Conservation (phyloP, 202 grass and related monocot genomes). For the Setaria viridis region DNA sequence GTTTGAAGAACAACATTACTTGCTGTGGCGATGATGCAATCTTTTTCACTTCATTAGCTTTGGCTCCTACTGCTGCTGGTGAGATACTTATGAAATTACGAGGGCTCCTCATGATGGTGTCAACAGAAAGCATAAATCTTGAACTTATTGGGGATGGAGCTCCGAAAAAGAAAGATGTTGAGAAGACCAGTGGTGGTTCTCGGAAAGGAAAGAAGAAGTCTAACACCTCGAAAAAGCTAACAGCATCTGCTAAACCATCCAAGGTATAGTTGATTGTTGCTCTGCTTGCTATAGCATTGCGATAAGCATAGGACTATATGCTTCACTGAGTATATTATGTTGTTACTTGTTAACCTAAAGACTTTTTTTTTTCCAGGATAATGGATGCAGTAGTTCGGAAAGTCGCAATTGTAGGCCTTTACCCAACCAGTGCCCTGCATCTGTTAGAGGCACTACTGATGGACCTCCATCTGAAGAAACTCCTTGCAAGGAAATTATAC, state of each 20-base stretch:
- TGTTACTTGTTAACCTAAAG: conserved; percentile 25
- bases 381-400: conserved; percentile 53
- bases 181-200: conserved; percentile 53
- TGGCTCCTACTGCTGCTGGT: conserved; percentile 69
- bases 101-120: conserved; percentile 77
- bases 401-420: conserved; percentile 43
- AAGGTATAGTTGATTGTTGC: conserved; percentile 55
- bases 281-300: conserved; percentile 31
- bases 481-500: conserved; percentile 51
- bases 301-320: conserved; percentile 23
- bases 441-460: conserved; percentile 31
- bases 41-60: conserved; percentile 85
- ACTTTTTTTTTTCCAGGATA: conserved; percentile 57
- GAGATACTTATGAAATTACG: conserved; percentile 71
- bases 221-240: conserved; percentile 69
- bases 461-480: conserved; percentile 39
- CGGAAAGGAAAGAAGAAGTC: conserved; percentile 91
- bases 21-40: conserved; percentile 51
- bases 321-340: conserved; percentile 34
- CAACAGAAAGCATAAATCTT: conserved; percentile 77
- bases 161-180: conserved; percentile 52
- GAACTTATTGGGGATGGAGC: conserved; percentile 85
- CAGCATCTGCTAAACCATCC: conserved; percentile 52
- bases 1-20: conserved; percentile 63
- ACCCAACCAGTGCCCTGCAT: conserved; percentile 46